These are phyloP conservation scores for Colletotrichum karsti DNA, from an alignment of 2,329 filamentous ascomycete species.

Conservation along the genomic window DNA sequence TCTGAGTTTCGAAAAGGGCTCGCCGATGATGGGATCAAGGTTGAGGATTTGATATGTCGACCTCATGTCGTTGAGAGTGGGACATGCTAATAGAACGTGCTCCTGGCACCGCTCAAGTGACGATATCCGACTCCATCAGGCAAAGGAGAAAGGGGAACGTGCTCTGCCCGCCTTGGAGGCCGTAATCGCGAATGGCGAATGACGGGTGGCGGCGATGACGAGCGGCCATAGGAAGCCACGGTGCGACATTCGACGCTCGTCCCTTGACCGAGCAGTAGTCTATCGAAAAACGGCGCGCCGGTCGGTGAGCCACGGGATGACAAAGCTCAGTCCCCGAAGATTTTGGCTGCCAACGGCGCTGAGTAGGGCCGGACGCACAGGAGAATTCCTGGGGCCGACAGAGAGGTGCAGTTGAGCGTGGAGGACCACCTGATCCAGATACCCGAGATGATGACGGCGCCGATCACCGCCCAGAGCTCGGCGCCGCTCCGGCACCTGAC, in stretches of 20 bases:
- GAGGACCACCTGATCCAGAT: slow-evolving; percentile 30
- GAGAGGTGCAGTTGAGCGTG: slow-evolving; percentile 18
- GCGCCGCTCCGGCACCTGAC: slow-evolving; percentile 28
- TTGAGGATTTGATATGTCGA: slow-evolving; percentile 15
- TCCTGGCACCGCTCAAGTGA: background rate
- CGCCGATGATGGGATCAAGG: slow-evolving; percentile 3
- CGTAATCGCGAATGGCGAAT: background rate
- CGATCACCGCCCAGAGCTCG: slow-evolving; percentile 25
- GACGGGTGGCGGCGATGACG: background rate
- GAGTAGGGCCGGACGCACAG: slow-evolving; percentile 27
- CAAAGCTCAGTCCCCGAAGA: background rate
- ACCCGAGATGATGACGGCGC: slow-evolving; percentile 31
- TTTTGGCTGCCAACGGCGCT: background rate
- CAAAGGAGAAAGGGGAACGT: background rate
- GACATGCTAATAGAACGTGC: slow-evolving; percentile 10
- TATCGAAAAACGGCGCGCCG: slow-evolving; percentile 7
- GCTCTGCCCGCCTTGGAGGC: background rate
- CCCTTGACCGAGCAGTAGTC: slow-evolving; percentile 11
- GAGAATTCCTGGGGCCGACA: slow-evolving; percentile 14
- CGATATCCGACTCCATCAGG: slow-evolving; percentile 4
- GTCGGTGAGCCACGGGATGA: background rate
- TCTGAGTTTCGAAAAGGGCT: slow-evolving; percentile 18
- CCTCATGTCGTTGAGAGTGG: slow-evolving; percentile 22
- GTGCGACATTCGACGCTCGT: slow-evolving; percentile 17
- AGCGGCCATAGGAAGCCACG: background rate